Percentiles rank a stretch among this genome's conserved stretches.
These are phyloP conservation scores for Micractinium sp. DNA, from an alignment of 139 green algal species.

Conservation along the genomic window DNA sequence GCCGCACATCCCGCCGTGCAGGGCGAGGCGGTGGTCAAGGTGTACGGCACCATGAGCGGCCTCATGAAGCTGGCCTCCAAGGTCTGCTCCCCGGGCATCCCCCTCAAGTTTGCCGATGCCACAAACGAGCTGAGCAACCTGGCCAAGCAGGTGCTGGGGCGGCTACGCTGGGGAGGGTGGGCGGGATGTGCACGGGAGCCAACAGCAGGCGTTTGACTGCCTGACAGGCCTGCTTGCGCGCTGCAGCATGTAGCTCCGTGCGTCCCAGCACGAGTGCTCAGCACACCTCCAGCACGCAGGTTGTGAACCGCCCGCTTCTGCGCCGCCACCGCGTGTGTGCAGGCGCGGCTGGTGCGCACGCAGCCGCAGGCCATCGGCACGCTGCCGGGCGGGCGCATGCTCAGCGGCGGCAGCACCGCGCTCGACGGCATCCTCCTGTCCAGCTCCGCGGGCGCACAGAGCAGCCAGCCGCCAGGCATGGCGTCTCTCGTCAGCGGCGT, in stretches of 20 bases:
- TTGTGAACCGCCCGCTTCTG: not conserved
- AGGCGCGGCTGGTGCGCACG: not conserved
- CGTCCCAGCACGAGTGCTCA: not conserved
- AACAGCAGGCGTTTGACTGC: no score
- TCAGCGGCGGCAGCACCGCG: not conserved
- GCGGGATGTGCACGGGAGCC: no score
- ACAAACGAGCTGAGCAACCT: conserved; percentile 5
- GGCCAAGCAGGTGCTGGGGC: conserved; percentile 4
- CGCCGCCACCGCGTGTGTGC: not conserved
- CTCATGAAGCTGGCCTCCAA: conserved; percentile 28
- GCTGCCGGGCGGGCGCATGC: not conserved
- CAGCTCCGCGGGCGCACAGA: not conserved
- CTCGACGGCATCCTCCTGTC: not conserved
- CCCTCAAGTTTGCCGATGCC: conserved; percentile 25
- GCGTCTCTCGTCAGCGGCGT: not conserved
- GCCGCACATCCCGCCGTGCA: not conserved
- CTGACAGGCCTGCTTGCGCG: no score
- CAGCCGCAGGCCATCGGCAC: not conserved
- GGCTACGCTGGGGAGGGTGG: no score
- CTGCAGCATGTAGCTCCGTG: no score
- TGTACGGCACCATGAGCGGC: conserved; percentile 37
- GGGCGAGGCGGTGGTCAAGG: conserved; percentile 25
- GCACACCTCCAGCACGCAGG: not conserved
- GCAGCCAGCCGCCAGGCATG: not conserved
- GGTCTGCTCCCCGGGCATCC: conserved; percentile 17